Base-by-base conservation (phyloP, 1,284 basidiomycete species). In the Phlebopus sp. region DNA sequence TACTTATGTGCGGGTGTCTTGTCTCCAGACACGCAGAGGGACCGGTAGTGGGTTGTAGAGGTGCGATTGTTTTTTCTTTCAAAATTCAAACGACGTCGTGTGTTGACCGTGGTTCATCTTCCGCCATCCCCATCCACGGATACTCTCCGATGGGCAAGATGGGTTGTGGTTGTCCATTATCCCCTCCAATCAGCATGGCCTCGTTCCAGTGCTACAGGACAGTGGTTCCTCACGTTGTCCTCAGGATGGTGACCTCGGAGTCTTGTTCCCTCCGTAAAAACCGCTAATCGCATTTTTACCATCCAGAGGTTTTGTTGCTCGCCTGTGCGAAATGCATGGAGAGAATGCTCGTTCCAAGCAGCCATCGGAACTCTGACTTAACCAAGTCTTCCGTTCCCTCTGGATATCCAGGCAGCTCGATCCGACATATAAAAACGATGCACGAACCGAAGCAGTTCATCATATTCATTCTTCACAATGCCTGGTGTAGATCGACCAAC, bases 171-270 rank as follows among this genome's bases (percentile, higher is more conserved):
- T 5, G 13, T 35, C 32, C 32, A 15, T n/a, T n/a, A 18, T 14
- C 8, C 14, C 37, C 14, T 14, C 13, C 5, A 13, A 38, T 27
- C 25, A 37, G 14, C 37, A 21, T 25, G 37, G 37, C 15, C 25
- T 27, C 29, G 21, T 37, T 59, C 44, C 34, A 8, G 44, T 51
- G 34, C 18, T 44, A 51, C 59, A 62, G 59, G 46, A 57, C 9
- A 30, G 21, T 60, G 59, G 47, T 48, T 50, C 39, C 30, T 21
- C 29, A 46, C 29, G 43, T 44, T 42, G 15, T 25, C 34, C 15
- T n/a, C 31, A 15, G 15, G 32, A 9, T 42, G 34, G 39, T 32
- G 17, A 29, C 19, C 14, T 27, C 40, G 37, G 30, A 21, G 37
- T 23, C 1, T 39, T 17, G 17, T 29, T 27, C 34, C 35, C 30